These are phyloP conservation scores for Psophocarpus tetragonolobus DNA, from an alignment of 306 rosid genomes.

Conservation along the genomic window DNA sequence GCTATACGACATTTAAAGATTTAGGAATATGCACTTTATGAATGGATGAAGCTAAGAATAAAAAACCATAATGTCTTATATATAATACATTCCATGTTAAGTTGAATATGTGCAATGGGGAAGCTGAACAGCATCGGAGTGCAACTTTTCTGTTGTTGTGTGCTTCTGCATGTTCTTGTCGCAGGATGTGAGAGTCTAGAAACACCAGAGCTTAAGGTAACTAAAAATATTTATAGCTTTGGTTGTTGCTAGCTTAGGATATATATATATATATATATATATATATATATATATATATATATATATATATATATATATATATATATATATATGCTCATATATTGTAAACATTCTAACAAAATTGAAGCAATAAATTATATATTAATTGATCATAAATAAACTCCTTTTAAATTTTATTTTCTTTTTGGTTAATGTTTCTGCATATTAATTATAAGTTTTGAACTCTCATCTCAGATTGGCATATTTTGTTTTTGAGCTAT, in stretches of 20 bases:
- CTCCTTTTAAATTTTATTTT: not conserved
- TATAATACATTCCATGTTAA: constrained; percentile 21
- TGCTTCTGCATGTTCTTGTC: constrained; percentile 41
- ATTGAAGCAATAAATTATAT: not conserved
- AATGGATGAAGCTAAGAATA: constrained; percentile 57
- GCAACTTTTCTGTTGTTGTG: constrained; percentile 28
- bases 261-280: not conserved
- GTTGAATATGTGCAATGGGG: constrained; percentile 11
- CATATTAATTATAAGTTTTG: not conserved
- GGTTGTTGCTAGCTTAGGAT: not conserved
- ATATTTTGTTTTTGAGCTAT: too few species aligned
- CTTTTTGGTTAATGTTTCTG: not conserved
- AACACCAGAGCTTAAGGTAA: constrained; percentile 53
- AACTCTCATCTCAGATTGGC: not conserved
- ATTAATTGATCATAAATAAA: not conserved
- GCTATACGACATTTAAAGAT: constrained; percentile 7
- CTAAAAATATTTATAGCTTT: not conserved
- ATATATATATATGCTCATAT: too few species aligned
- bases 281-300: too few species aligned
- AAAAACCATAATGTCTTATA: constrained; percentile 22
- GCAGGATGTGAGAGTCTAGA: constrained; percentile 43
- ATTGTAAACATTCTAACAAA: not conserved
- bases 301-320: too few species aligned
- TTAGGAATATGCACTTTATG: constrained; percentile 46
- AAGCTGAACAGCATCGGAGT: constrained; percentile 14